Conservation (phyloP, 345 rosid genomes). For the Hypericum perforatum region DNA sequence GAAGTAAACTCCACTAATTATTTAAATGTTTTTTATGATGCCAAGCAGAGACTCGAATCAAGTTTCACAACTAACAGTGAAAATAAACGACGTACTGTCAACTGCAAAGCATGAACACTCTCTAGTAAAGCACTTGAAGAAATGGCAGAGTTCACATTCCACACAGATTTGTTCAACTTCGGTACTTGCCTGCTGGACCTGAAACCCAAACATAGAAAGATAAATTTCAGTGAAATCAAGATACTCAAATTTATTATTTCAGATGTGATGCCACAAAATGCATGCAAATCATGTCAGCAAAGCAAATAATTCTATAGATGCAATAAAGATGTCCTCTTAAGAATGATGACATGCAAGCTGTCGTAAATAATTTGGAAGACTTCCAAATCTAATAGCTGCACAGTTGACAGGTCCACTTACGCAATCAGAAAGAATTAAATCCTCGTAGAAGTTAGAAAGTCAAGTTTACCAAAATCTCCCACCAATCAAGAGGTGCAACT, state of each 20-base stretch:
- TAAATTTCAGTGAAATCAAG: neutral
- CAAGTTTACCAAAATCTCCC: too few species aligned
- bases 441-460: too few species aligned
- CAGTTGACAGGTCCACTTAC: too few species aligned
- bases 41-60: neutral
- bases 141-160: slow-evolving; percentile 61
- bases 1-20: too few species aligned
- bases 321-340: too few species aligned
- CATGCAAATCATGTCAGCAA: neutral
- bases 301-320: too few species aligned
- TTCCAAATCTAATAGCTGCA: too few species aligned
- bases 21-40: neutral
- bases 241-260: neutral
- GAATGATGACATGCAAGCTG: too few species aligned
- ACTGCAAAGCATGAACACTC: slow-evolving; percentile 50
- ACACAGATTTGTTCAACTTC: slow-evolving; percentile 65
- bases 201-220: slow-evolving; percentile 21
- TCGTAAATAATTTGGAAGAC: too few species aligned
- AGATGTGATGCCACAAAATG: neutral
- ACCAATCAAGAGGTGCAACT: too few species aligned
- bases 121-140: slow-evolving; percentile 65
- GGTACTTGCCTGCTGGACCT: slow-evolving; percentile 85
- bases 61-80: neutral
- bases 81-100: slow-evolving; percentile 34
- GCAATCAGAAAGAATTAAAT: too few species aligned